A percentile compares a stretch with the other conserved stretches of the same genome.
phyloP scores from a whole-genome alignment of 2,329 filamentous ascomycete genomes.

The Fusarium proliferatum region DNA sequence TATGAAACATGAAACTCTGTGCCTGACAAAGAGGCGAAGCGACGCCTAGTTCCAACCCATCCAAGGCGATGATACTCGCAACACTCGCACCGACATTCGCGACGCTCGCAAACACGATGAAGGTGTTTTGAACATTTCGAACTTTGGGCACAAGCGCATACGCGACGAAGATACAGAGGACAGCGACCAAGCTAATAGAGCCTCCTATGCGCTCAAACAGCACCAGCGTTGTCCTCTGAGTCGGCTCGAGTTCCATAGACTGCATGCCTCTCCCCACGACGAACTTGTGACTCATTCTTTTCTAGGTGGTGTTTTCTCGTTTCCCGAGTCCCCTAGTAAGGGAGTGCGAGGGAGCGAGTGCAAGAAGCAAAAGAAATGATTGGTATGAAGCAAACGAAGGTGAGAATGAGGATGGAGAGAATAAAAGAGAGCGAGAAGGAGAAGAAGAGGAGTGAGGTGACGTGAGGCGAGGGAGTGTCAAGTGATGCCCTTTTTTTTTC shows the following conservation, averaged over 20 bases:
- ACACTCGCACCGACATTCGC: constrained; percentile 69
- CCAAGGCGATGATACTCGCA: constrained; percentile 77
- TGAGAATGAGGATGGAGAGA: background rate
- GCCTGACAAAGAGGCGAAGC: constrained; percentile 69
- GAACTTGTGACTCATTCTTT: constrained; percentile 24
- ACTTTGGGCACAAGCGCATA: constrained; percentile 63
- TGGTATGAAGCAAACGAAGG: background rate
- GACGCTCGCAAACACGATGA: constrained; percentile 70
- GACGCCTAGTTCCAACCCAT: constrained; percentile 67
- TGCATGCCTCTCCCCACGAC: constrained; percentile 37
- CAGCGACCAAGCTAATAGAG: constrained; percentile 62
- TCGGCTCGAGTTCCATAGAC: constrained; percentile 48
- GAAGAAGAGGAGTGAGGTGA: background rate
- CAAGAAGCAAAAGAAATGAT: background rate
- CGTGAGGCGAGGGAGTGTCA: background rate
- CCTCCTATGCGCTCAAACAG: constrained; percentile 65
- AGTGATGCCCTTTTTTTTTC: constrained; percentile 1
- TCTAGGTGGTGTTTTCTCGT: background rate
- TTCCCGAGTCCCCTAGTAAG: constrained; percentile 13
- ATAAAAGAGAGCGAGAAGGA: background rate
- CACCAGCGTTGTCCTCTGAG: constrained; percentile 57
- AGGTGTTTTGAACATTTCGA: constrained; percentile 70
- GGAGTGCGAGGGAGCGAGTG: constrained; percentile 8
- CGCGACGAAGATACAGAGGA: constrained; percentile 63
- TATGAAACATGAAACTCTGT: constrained; percentile 72